These are phyloP conservation scores for Oenanthe javanica DNA, from an alignment of 140 eudicot species.

Conservation along the genomic window DNA sequence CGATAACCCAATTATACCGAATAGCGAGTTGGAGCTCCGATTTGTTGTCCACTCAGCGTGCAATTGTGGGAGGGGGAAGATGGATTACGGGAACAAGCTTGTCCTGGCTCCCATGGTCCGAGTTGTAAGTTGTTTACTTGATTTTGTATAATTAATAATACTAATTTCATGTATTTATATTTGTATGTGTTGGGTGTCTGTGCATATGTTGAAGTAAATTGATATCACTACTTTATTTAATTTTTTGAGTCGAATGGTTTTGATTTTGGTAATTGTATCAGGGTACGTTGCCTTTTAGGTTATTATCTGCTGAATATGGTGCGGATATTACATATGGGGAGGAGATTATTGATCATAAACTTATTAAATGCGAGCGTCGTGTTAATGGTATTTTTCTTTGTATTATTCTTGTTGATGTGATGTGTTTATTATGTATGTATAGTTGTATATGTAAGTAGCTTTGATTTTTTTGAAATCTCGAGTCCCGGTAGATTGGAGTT, in stretches of 20 bases:
- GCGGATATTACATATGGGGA: slow-evolving; percentile 86
- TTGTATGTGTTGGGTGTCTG: background rate
- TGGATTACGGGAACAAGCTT: slow-evolving; percentile 75
- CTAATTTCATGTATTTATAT: background rate
- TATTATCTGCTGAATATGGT: slow-evolving; percentile 77
- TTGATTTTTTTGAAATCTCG: background rate
- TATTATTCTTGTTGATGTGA: background rate
- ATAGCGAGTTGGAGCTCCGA: background rate
- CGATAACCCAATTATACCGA: background rate
- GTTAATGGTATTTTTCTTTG: slow-evolving; percentile 34
- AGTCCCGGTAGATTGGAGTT: background rate
- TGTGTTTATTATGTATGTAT: background rate
- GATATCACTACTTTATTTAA: background rate
- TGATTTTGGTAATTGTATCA: slow-evolving; percentile 12
- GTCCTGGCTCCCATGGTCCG: slow-evolving; percentile 98
- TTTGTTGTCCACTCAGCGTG: background rate
- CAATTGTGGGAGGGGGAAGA: slow-evolving; percentile 22
- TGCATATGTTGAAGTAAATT: background rate
- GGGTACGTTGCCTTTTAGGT: slow-evolving; percentile 91
- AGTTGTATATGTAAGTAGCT: background rate
- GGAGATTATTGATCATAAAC: slow-evolving; percentile 92
- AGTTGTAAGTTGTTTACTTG: slow-evolving; percentile 57
- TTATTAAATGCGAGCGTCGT: slow-evolving; percentile 70
- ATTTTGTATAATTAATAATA: background rate
- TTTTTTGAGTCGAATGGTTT: background rate